Percentiles rank a stretch among this genome's conserved stretches.
phyloP scores from a whole-genome alignment of 2,329 filamentous ascomycete species.

The Fusarium zealandicum region DNA sequence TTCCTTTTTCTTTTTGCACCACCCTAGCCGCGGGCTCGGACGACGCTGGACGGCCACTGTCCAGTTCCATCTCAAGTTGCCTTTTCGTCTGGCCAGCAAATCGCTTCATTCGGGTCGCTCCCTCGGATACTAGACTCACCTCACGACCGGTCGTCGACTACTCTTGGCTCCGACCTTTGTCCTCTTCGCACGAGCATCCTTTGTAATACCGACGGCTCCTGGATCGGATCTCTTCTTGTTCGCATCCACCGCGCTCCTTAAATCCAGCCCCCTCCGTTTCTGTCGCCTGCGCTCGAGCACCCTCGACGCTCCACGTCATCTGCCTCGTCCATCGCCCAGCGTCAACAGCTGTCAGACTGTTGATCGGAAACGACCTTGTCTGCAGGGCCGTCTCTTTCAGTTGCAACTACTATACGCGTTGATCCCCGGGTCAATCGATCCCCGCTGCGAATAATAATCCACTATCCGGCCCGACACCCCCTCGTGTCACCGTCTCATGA shows the following conservation, averaged over 20 bases:
- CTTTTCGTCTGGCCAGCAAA: slow-evolving; percentile 35
- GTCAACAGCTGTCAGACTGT: slow-evolving; percentile 29
- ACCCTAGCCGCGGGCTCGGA: slow-evolving; percentile 40
- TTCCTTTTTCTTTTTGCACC: slow-evolving; percentile 34
- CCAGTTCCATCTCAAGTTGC: slow-evolving; percentile 33
- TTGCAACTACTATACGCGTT: slow-evolving; percentile 26
- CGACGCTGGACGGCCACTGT: slow-evolving; percentile 40
- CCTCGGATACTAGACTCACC: slow-evolving; percentile 29
- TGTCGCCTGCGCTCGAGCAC: slow-evolving; percentile 34
- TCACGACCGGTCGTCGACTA: slow-evolving; percentile 31
- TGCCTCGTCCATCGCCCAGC: slow-evolving; percentile 18
- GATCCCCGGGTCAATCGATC: slow-evolving; percentile 24
- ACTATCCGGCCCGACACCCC: slow-evolving; percentile 39
- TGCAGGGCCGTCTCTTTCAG: slow-evolving; percentile 26
- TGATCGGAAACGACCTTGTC: slow-evolving; percentile 9
- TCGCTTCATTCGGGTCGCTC: slow-evolving; percentile 28
- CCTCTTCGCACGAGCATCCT: slow-evolving; percentile 41
- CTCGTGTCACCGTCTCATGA: slow-evolving; percentile 50
- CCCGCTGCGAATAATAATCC: slow-evolving; percentile 39
- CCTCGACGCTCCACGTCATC: slow-evolving; percentile 28
- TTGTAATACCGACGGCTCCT: slow-evolving; percentile 48
- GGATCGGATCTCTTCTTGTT: slow-evolving; percentile 37
- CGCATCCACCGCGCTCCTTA: slow-evolving; percentile 39
- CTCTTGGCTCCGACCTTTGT: slow-evolving; percentile 32
- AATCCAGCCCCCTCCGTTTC: slow-evolving; percentile 33